A percentile compares a stretch with the other conserved stretches of the same genome.
phyloP scores from a whole-genome alignment of 345 rosid species.

The Gossypioides kirkii region DNA sequence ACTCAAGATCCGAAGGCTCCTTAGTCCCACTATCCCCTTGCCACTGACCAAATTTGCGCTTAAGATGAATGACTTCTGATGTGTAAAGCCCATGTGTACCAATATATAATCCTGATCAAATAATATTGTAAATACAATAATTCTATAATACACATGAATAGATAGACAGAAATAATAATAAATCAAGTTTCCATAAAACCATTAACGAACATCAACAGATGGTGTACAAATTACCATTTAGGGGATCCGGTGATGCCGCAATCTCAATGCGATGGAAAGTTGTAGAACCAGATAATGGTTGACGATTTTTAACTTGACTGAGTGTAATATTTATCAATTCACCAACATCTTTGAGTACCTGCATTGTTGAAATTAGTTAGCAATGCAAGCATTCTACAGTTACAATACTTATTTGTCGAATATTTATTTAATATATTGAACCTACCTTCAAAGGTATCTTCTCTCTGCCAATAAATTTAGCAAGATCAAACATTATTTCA shows the following conservation, averaged over 20 bases:
- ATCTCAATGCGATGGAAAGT: slow-evolving; percentile 74
- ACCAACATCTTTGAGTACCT: slow-evolving; percentile 86
- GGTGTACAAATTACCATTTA: slow-evolving; percentile 48
- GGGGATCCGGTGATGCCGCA: slow-evolving; percentile 62
- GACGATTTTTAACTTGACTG: slow-evolving; percentile 60
- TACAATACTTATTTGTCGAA: not conserved
- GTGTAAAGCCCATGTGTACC: slow-evolving; percentile 80
- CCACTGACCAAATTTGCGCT: slow-evolving; percentile 87
- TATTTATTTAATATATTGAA: slow-evolving; percentile 11
- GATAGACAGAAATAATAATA: not conserved
- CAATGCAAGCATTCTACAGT: slow-evolving; percentile 6
- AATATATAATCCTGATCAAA: slow-evolving; percentile 71
- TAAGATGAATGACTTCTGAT: slow-evolving; percentile 84
- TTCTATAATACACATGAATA: not conserved
- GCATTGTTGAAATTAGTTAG: slow-evolving; percentile 18
- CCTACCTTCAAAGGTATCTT: slow-evolving; percentile 87
- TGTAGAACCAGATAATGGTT: slow-evolving; percentile 74
- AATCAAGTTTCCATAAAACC: slow-evolving; percentile 4
- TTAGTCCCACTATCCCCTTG: slow-evolving; percentile 41
- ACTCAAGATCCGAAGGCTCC: slow-evolving; percentile 57
- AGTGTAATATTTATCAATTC: slow-evolving; percentile 73
- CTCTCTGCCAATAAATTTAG: slow-evolving; percentile 75
- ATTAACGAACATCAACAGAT: slow-evolving; percentile 4
- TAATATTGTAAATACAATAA: slow-evolving; percentile 5
- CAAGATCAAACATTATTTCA: slow-evolving; percentile 67